These are phyloP conservation scores for Eucalyptus sp. DNA, from an alignment of 345 rosid genomes.

Conservation along the genomic window DNA sequence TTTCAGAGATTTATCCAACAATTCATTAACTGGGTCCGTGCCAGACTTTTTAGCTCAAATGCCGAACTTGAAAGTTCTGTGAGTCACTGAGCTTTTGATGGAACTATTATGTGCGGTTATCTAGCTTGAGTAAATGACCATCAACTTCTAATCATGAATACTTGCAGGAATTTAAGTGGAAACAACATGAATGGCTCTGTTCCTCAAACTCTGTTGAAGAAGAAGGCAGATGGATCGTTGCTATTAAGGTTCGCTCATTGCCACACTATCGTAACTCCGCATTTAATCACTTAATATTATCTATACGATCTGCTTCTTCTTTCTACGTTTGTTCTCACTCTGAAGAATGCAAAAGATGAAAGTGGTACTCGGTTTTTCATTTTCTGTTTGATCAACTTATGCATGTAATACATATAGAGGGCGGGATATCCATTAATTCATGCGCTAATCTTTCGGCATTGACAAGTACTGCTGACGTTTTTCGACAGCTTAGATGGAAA, in stretches of 20 bases:
- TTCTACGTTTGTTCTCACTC: not conserved
- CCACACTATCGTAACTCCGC: not conserved
- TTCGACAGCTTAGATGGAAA: slow-evolving; percentile 27
- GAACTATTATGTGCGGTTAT: not conserved
- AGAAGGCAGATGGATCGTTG: slow-evolving; percentile 7
- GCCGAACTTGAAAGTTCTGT: slow-evolving; percentile 26
- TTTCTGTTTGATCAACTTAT: not conserved
- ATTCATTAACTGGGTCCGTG: slow-evolving; percentile 26
- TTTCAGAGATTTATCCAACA: slow-evolving; percentile 54
- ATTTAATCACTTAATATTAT: not conserved
- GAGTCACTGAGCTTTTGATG: slow-evolving; percentile 5
- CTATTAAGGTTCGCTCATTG: not conserved
- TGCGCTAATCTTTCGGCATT: not conserved
- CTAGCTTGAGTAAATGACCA: not conserved
- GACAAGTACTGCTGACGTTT: not conserved
- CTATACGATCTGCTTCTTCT: not conserved
- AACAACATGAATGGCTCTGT: slow-evolving; percentile 28
- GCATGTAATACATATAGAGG: not conserved
- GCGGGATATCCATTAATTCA: not conserved
- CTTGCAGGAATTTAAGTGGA: slow-evolving; percentile 21
- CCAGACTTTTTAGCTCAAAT: slow-evolving; percentile 23
- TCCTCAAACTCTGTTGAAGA: slow-evolving; percentile 20
- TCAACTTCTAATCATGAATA: not conserved
- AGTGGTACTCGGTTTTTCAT: not conserved
- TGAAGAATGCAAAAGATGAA: not conserved